Base-by-base conservation (phyloP, 305 asterid species). In the Fraxinus velutina region DNA sequence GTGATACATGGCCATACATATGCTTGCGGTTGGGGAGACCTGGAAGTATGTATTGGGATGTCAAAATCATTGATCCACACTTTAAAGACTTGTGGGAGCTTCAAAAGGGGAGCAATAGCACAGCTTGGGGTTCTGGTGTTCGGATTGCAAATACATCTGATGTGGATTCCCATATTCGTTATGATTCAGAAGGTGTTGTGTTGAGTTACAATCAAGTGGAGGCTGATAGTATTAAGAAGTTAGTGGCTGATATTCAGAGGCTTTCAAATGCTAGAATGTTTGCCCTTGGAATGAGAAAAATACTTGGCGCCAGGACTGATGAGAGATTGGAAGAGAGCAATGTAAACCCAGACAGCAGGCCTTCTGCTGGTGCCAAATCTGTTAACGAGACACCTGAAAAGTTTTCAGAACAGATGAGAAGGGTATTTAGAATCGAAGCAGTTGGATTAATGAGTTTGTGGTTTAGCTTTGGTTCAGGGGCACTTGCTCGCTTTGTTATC, bases 1-100 rank as follows among this genome's bases (percentile, higher is more conserved):
- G 82, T 75, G 97, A 92, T 74, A 81, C 97, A 9, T 96, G 97
- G 98, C 92, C 89, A 84, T 90, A 89, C 84, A 91, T 94, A 86
- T 94, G 97, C 81, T 89, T 96, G 91, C 90, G 99, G 88, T 90
- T 96, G 81, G 99, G 98, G 73, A 91, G 93, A 83, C 98, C 99
- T 87, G 99, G 98, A 88, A 94, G 97, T 86, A 88, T 96, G 95
- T 90, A 92, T 80, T 96, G 99, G 99, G 99, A 96, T 89, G 99
- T 96, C 85, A 94, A 90, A 88, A 92, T 96, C 81, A 88, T 89
- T 80, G 99, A 96, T 87, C 90, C 93, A 73, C 95, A 94, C 87
- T 96, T 91, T 76, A 89, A 86, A 80, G 97, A 94, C 86, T 86
- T 94, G 90, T 94, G 98, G 97, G 98, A 96, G 90, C 99, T 96